phyloP scores from a whole-genome alignment of 2,329 filamentous ascomycete species.

The Pseudocercospora ulei region DNA sequence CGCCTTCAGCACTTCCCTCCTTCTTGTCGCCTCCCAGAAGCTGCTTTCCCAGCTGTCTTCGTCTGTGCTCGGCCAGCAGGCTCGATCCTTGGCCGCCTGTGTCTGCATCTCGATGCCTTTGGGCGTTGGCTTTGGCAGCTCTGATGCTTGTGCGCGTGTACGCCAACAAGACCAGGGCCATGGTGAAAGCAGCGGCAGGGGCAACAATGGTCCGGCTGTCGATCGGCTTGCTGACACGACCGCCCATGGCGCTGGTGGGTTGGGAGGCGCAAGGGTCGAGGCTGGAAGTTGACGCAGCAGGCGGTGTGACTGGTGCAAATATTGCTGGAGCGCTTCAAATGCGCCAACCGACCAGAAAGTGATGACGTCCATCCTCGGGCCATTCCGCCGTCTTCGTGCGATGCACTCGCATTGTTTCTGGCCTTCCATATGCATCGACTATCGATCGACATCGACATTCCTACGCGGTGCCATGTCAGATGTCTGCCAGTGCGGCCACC shows the following conservation, averaged over 20 bases:
- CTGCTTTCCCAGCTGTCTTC: conserved; percentile 33
- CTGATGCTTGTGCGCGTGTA: conserved; percentile 58
- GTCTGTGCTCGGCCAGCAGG: conserved; percentile 45
- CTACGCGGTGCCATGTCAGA: conserved; percentile 14
- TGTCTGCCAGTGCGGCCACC: conserved; percentile 26
- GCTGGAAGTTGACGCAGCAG: too few species aligned
- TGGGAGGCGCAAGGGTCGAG: too few species aligned
- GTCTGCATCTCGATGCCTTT: conserved; percentile 49
- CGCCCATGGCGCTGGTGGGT: conserved; percentile 43
- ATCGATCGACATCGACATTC: conserved; percentile 8
- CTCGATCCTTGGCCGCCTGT: conserved; percentile 45
- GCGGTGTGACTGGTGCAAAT: too few species aligned
- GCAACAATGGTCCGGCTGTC: conserved; percentile 44
- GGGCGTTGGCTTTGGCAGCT: conserved; percentile 56
- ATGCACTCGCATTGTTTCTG: too few species aligned
- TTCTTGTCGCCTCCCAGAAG: conserved; percentile 29
- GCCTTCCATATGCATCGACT: not conserved
- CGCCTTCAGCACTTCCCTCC: conserved; percentile 13
- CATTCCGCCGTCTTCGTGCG: too few species aligned
- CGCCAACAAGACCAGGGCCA: conserved; percentile 51
- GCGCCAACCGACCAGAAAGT: too few species aligned
- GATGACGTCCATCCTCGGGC: too few species aligned
- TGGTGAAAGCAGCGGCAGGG: conserved; percentile 53
- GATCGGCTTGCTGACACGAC: conserved; percentile 40
- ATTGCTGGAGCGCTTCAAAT: too few species aligned